Percentiles rank a stretch among this genome's conserved stretches.
Evolutionary conservation across 441 rosid species (phyloP).

Genomic region (Pelargonium citronellum): DNA sequence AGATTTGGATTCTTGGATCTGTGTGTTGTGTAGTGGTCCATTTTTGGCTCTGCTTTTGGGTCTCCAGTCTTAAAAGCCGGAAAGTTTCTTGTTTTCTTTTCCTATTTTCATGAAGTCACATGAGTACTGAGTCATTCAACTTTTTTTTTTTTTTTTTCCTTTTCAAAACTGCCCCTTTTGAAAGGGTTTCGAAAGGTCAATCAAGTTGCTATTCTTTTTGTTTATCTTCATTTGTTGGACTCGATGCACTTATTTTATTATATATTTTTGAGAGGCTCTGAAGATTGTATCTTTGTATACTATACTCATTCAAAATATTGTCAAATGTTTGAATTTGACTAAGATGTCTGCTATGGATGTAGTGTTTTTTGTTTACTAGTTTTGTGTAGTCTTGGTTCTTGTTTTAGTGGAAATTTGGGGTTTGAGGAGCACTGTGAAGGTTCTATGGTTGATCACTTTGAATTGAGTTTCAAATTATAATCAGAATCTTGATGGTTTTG

Average conservation of each 20-base stretch:
- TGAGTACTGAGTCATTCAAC: too few relatives aligned
- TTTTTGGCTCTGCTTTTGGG: neutral
- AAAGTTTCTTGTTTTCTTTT: neutral
- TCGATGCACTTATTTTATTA: neutral
- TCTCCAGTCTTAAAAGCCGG: neutral
- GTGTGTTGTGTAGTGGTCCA: neutral
- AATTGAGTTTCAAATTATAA: neutral
- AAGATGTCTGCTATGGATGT: neutral
- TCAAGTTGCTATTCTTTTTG: neutral
- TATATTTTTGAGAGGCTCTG: neutral
- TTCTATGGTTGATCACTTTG: neutral
- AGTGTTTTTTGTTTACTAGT: neutral
- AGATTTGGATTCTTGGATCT: neutral
- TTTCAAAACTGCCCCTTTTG: neutral
- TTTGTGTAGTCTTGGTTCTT: neutral
- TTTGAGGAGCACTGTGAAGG: neutral
- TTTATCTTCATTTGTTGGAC: neutral
- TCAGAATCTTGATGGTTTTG: neutral
- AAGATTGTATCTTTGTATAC: neutral
- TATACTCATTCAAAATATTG: neutral
- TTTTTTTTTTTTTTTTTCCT: neutral
- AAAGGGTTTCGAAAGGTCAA: slow-evolving; percentile 2
- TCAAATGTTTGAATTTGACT: slow-evolving; percentile 5
- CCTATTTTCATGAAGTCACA: neutral
- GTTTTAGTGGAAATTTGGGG: neutral